Percentiles rank a stretch among this genome's conserved stretches.
Evolutionary conservation across 805 yeast genomes (phyloP).

Genomic region (Lachancea sp.): DNA sequence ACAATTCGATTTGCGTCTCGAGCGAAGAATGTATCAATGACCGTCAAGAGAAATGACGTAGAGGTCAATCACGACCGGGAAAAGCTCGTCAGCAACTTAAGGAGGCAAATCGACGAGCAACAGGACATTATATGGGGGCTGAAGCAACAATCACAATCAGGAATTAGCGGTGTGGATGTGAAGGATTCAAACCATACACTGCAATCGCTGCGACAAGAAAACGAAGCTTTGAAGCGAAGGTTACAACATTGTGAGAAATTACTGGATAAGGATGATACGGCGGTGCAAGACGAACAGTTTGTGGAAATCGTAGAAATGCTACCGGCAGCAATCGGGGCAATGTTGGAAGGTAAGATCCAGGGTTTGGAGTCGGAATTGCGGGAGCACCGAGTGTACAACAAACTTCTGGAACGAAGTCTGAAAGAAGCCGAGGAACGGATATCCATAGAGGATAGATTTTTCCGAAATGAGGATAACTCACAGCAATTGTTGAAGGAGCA

Average conservation of each 20-base stretch:
- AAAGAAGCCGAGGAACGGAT: not conserved
- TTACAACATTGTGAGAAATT: constrained; percentile 63
- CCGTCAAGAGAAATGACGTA: constrained; percentile 49
- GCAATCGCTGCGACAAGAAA: constrained; percentile 36
- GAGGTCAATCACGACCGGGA: constrained; percentile 35
- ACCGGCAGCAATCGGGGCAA: constrained; percentile 39
- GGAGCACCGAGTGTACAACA: constrained; percentile 25
- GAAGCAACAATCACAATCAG: constrained; percentile 17
- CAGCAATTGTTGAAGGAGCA: constrained; percentile 44
- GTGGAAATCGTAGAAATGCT: constrained; percentile 56
- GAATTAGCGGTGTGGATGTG: not conserved
- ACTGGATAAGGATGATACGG: constrained; percentile 53
- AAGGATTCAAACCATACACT: not conserved
- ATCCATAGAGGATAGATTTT: not conserved
- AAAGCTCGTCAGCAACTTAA: constrained; percentile 49
- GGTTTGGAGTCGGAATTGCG: constrained; percentile 28
- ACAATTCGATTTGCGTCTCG: constrained; percentile 89
- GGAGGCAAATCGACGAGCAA: constrained; percentile 55
- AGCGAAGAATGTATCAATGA: constrained; percentile 77
- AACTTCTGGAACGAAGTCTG: constrained; percentile 16
- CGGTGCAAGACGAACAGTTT: constrained; percentile 43
- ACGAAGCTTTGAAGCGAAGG: constrained; percentile 55
- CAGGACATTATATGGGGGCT: constrained; percentile 43
- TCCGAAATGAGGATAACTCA: not conserved
- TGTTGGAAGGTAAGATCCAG: constrained; percentile 26